These are phyloP conservation scores for Pythium periplocum DNA, from an alignment of 352 stramenopile species.

Conservation along the genomic window DNA sequence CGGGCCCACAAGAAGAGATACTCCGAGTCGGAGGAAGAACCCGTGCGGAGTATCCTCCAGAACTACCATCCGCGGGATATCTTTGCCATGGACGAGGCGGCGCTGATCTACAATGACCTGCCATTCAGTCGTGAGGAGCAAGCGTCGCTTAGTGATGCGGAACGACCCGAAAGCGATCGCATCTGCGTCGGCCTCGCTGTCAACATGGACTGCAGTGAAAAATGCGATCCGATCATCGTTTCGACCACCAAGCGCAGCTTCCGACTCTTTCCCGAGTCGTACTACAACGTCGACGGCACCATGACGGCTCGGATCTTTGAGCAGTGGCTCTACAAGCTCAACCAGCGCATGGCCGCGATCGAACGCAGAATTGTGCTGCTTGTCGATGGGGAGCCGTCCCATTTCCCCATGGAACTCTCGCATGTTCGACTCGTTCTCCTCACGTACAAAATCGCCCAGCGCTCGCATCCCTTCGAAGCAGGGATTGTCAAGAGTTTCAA, in stretches of 20 bases:
- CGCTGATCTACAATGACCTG: slow-evolving; percentile 13
- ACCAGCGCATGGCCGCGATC: slow-evolving; percentile 13
- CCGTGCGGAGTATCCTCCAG: slow-evolving; percentile 2
- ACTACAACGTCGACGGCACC: slow-evolving; percentile 8
- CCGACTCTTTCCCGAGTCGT: slow-evolving; percentile 7
- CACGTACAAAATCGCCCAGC: background rate
- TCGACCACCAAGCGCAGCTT: slow-evolving; percentile 8
- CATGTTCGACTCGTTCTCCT: slow-evolving; percentile 10
- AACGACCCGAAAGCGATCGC: slow-evolving; percentile 2
- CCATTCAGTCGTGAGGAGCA: slow-evolving; percentile 2
- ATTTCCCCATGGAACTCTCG: slow-evolving; percentile 13
- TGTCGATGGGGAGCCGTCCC: slow-evolving; percentile 6
- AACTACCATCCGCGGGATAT: slow-evolving; percentile 9
- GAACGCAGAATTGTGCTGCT: slow-evolving; percentile 10
- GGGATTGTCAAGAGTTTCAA: slow-evolving; percentile 16
- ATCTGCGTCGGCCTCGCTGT: slow-evolving; percentile 13
- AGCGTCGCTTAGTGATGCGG: no score
- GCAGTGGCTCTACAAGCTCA: slow-evolving; percentile 18
- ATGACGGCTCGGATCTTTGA: slow-evolving; percentile 18
- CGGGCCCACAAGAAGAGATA: slow-evolving; percentile 18
- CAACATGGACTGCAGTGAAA: slow-evolving; percentile 16
- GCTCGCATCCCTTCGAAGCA: slow-evolving; percentile 7
- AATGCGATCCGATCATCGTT: slow-evolving; percentile 12
- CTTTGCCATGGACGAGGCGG: slow-evolving; percentile 12
- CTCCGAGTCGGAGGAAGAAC: slow-evolving; percentile 6